Base-by-base conservation (phyloP, 352 stramenopile species). In the Phytophthora pistaciae region DNA sequence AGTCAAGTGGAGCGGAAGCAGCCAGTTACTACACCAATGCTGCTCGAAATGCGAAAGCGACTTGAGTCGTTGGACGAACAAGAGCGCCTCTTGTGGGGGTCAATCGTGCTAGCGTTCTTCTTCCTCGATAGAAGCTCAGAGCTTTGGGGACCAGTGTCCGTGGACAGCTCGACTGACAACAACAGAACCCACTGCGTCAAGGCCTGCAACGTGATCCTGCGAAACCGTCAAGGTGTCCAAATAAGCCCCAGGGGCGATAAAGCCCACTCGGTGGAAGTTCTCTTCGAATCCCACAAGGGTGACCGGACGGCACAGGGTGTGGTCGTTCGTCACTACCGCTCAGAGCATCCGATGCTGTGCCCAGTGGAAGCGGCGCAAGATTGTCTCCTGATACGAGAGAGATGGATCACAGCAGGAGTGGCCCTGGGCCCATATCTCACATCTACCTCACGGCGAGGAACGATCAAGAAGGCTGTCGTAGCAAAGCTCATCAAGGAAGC, bases 21-120 rank as follows among this genome's bases (percentile, higher is more conserved):
- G 50, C 71, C 71, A 75, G 62, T 72, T 71, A 79, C 72, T 70
- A 68, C 48, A 68, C 29, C 58, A n/a, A 72, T 79, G 63, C 38
- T 79, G 63, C 60, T 57, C 49, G 29, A 68, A 16, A 72, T 76
- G 63, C 60, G 46, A 18, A 8, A 46, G 29, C 33, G 4, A 3
- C 36, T 66, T 21, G 33, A 21, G 40, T 14, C 40, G 14, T 46
- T 46, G 1, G 29, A 57, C 36, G 20, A 53, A 16, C 36, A 55
- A 52, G 64, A 54, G n/a, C 44, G 29, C 1, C 60, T 70, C 18
- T 36, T 67, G 54, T 75, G 48, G 36, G 36, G 36, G 21, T 66
- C 50, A 5, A 60, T 66, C 36, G 23, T 55, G 5, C 16, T 60
- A 20, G 49, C 33, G 1, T 66, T 55, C 49, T 66, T 66, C 50